Base-by-base conservation (phyloP, 208 protist species). In the Crithidia bombi region DNA sequence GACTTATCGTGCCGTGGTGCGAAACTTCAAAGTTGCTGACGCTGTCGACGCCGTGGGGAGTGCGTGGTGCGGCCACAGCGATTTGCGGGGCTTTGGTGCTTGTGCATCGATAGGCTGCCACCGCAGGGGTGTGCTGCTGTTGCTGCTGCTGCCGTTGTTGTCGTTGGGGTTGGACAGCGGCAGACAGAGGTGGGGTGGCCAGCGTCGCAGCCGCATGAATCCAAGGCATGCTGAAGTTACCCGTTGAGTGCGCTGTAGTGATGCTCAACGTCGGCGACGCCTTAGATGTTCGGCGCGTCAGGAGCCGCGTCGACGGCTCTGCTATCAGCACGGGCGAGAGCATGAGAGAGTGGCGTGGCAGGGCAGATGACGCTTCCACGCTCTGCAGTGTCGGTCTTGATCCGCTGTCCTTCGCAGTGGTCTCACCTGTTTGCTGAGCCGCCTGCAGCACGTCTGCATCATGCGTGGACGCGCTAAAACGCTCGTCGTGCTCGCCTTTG, bases 81-180 rank as follows among this genome's bases (percentile, higher is more conserved):
- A n/a, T 36, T 19, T 36, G 7, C 5, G 46, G 46, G 4, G 61
- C 44, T n/a, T 54, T 66, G 28, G 46, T 43, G 61, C 46, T 56
- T 21, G 47, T 56, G 23, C 46, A 23, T 9, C 61, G 61, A 47
- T 66, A 50, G 30, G n/a, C 14, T 3, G 33, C 30, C 15, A 5
- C 33, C 9, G 6, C 43, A 9, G 39, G 39, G 0, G 44, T 3
- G 30, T 47, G 5, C 41, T 19, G 17, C 28, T 7, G 38, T 21
- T 35, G n/a, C 35, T 25, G 54, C 21, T 5, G 32, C 23, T 12
- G 21, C 46, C 12, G 61, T 21, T 55, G 7, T 33, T 33, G 5
- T 7, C 11, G 21, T 11, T 4, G 32, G 3, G 23, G 33, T 33
- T 14, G 25, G 15, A 7, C n/a, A n/a, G n/a, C n/a, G n/a, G n/a